Evolutionary conservation across 352 stramenopile species (phyloP), one percentile per base, ranked within the genome.

Genomic region (Pythium biforme): DNA sequence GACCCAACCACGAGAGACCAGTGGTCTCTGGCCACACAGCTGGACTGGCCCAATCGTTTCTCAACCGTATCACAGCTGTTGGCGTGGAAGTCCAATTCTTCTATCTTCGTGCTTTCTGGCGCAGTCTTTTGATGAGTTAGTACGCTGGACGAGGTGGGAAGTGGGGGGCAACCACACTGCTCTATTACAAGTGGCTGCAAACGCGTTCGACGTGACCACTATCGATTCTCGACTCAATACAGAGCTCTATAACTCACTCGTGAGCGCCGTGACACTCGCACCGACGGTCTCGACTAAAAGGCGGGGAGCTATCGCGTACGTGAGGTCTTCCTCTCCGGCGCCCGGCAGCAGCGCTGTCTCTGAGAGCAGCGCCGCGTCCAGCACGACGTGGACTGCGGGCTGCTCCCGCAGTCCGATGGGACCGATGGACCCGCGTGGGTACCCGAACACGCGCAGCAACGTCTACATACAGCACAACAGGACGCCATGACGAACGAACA

Each of bases 371-470:
- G 50, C 47, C 10, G 56, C 51, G 46, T 92, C 80, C 19, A 92
- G 11, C 12, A 92, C 65, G n/a, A 92, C 60, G n/a, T 54, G 68
- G n/a, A 84, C 74, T 0, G 33, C 57, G 4, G 66, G 31, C 34
- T 88, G 76, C 46, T 86, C 64, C 23, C 82, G 78, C 17, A 92
- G 65, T 1, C 82, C 82, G 29, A 92, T 69, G 10, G 82, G 82
- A 3, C 82, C 82, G 34, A 89, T 70, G 41, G 70, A 82, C n/a
- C 82, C 82, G 26, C 78, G 75, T 9, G 66, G 45, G 49, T 88
- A 92, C 4, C 82, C 82, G 67, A 92, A 92, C 11, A 89, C 74
- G 23, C 74, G 73, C 40, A 89, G 48, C 17, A 92, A 60, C 4
- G 75, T 86, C 75, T 87, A 52, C 7, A 26, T 33, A 43, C 11